Percentiles rank a stretch among this genome's conserved stretches.
Conservation (phyloP, 345 rosid genomes). For the Trapa incisa region DNA sequence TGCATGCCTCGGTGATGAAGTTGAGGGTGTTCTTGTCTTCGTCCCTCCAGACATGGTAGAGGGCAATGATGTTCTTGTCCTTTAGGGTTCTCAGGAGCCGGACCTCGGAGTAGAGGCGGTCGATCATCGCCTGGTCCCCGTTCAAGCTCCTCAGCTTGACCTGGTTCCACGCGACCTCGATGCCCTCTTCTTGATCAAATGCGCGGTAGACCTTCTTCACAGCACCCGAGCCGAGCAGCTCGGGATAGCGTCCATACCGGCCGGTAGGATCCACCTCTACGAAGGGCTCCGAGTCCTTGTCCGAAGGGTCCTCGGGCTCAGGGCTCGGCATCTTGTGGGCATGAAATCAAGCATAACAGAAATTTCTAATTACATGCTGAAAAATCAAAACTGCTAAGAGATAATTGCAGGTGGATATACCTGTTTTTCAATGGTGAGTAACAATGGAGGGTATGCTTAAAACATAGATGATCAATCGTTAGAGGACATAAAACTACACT, state of each 20-base stretch:
- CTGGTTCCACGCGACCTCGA: constrained; percentile 92
- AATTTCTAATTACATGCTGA: not conserved
- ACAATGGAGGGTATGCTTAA: no score
- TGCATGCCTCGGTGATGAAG: constrained; percentile 82
- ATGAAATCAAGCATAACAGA: not conserved
- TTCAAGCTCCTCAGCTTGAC: constrained; percentile 47
- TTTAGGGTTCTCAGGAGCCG: constrained; percentile 33
- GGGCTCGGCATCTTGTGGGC: constrained; percentile 35
- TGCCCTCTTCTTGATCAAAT: constrained; percentile 79
- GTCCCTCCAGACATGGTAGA: constrained; percentile 54
- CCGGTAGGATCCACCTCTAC: constrained; percentile 63
- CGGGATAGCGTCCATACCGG: constrained; percentile 61
- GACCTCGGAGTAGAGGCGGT: constrained; percentile 63
- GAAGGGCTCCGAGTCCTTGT: constrained; percentile 55
- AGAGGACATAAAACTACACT: no score
- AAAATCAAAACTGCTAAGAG: no score
- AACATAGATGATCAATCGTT: no score
- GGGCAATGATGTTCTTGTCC: constrained; percentile 47
- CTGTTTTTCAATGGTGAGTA: no score
- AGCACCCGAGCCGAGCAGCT: constrained; percentile 53
- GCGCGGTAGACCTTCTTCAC: constrained; percentile 76
- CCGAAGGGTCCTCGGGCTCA: constrained; percentile 25
- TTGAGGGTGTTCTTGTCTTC: constrained; percentile 36
- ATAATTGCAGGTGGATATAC: no score
- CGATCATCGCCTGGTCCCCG: constrained; percentile 44